Percentiles rank a stretch among this genome's conserved stretches.
phyloP scores from a whole-genome alignment of 495 filamentous ascomycete species.

The Bacidia gigantensis region DNA sequence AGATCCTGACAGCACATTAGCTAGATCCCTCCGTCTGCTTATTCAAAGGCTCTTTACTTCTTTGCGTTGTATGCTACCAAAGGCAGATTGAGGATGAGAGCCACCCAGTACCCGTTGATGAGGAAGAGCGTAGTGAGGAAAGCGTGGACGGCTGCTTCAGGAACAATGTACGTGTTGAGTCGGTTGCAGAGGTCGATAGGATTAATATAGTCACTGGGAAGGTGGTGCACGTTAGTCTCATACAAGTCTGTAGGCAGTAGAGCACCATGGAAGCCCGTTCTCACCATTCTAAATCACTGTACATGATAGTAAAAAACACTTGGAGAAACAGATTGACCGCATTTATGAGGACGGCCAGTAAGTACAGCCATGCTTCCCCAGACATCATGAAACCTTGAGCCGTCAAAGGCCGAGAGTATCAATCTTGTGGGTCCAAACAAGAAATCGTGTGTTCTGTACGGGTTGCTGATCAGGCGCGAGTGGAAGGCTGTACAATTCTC shows the following conservation, averaged over 20 bases:
- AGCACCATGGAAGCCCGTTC: too few relatives aligned
- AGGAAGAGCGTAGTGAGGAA: conserved; percentile 91
- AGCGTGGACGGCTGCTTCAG: conserved; percentile 93
- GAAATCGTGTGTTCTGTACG: too few relatives aligned
- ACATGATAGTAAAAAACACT: conserved; percentile 99
- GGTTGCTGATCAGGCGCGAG: too few relatives aligned
- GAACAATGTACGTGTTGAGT: conserved; percentile 98
- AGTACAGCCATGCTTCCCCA: conserved; percentile 98
- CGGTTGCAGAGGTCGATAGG: conserved; percentile 99
- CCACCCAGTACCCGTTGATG: conserved; percentile 98
- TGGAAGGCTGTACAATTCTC: too few relatives aligned
- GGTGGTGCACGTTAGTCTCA: background rate
- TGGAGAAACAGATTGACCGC: conserved; percentile 99
- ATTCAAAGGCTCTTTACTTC: conserved; percentile 52
- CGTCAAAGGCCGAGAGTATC: too few relatives aligned
- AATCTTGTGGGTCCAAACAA: too few relatives aligned
- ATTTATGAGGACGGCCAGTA: conserved; percentile 97
- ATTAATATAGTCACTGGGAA: conserved; percentile 92
- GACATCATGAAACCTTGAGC: conserved; percentile 49
- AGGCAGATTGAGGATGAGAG: conserved; percentile 81
- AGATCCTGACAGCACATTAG: conserved; percentile 50
- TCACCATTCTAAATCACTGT: conserved; percentile 95
- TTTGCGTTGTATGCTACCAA: conserved; percentile 89
- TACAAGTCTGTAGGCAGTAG: background rate
- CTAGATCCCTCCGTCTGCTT: conserved; percentile 8